Percentiles rank a stretch among this genome's conserved stretches.
Conservation (phyloP, 352 stramenopile species). For the Pythium aphanidermatum region DNA sequence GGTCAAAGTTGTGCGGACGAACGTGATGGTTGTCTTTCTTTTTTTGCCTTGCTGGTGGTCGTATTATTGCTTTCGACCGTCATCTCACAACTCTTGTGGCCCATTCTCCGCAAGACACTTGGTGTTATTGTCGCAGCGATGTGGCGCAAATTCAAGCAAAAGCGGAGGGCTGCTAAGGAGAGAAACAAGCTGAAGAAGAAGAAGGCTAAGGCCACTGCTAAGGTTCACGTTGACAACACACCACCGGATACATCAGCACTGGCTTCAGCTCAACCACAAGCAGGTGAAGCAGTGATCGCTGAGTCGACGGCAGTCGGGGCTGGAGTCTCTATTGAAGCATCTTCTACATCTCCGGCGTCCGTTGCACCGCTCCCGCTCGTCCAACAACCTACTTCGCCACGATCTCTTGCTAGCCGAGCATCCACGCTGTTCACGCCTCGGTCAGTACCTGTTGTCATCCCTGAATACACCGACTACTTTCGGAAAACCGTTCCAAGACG, state of each 20-base stretch:
- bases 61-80: constrained; percentile 57
- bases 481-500: constrained; percentile 38
- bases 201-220: constrained; percentile 17
- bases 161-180: too few species aligned
- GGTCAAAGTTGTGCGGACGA: constrained; percentile 62
- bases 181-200: too few species aligned
- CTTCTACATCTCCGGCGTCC: background rate
- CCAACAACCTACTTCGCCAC: too few species aligned
- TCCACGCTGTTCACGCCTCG: background rate
- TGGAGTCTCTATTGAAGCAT: background rate
- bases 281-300: background rate
- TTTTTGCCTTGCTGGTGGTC: constrained; percentile 41
- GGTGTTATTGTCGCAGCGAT: constrained; percentile 25
- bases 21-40: constrained; percentile 69
- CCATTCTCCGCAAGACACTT: constrained; percentile 37
- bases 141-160: constrained; percentile 25
- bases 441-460: constrained; percentile 25
- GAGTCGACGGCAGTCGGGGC: background rate
- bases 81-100: constrained; percentile 39
- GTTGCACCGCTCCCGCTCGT: background rate
- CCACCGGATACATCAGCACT: background rate
- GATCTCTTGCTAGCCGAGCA: too few species aligned
- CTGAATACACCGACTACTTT: constrained; percentile 69
- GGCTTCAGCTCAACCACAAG: background rate
- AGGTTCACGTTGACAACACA: constrained; percentile 33